Evolutionary conservation across 2,329 filamentous ascomycete species (phyloP).

Genomic region (Penicillium rolfsii): DNA sequence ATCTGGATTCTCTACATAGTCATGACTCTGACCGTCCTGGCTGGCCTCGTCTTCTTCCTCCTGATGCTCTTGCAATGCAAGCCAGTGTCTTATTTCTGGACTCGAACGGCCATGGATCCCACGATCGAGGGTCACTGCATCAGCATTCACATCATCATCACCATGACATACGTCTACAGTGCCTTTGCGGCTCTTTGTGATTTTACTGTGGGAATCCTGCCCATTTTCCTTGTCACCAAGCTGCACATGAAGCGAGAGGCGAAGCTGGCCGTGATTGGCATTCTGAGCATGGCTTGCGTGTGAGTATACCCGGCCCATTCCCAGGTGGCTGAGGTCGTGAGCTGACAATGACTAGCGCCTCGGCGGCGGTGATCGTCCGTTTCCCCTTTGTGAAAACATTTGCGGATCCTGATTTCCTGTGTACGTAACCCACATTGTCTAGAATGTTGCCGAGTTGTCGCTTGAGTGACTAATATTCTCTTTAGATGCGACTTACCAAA

Average conservation of each 20-base stretch:
- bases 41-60: constrained; percentile 55
- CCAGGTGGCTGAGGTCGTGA: constrained; percentile 7
- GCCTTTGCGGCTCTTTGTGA: constrained; percentile 47
- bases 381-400: constrained; percentile 47
- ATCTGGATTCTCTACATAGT: constrained; percentile 52
- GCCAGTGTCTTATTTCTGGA: constrained; percentile 58
- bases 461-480: neutral
- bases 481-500: constrained; percentile 49
- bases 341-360: constrained; percentile 39
- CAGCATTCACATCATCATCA: constrained; percentile 38
- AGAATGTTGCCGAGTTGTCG: neutral
- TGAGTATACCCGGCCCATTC: constrained; percentile 30
- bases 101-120: constrained; percentile 28
- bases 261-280: constrained; percentile 56
- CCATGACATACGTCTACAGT: constrained; percentile 42
- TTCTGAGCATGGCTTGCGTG: constrained; percentile 61
- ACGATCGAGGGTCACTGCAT: constrained; percentile 49
- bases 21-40: constrained; percentile 50
- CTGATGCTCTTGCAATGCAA: constrained; percentile 59
- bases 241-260: constrained; percentile 58
- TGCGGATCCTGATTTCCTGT: constrained; percentile 43
- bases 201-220: constrained; percentile 57
- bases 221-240: constrained; percentile 58
- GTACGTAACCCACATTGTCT: constrained; percentile 22
- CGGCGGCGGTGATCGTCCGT: constrained; percentile 51